A percentile compares a stretch with the other conserved stretches of the same genome.
These are phyloP conservation scores for Heliamphora exappendiculata DNA, from an alignment of 148 eudicot genomes.

Conservation along the genomic window DNA sequence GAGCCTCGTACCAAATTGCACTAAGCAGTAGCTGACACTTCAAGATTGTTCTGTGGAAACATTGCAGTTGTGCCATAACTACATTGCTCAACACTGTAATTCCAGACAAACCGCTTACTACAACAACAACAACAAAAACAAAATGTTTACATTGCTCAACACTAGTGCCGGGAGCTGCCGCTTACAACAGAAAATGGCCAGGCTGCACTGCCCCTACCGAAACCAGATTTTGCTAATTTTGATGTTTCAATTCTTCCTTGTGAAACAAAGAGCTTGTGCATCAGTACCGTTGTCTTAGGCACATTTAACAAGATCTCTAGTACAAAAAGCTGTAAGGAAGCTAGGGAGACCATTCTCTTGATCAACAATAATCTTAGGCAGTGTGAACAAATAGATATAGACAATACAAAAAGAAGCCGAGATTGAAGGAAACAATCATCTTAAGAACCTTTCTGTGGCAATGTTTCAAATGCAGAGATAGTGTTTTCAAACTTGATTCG, in stretches of 20 bases:
- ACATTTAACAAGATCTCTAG: slow-evolving; percentile 1
- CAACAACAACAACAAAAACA: too few relatives aligned
- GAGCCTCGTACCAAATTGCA: too few relatives aligned
- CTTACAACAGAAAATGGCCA: neutral
- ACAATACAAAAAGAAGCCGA: neutral
- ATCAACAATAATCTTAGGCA: neutral
- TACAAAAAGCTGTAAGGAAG: neutral
- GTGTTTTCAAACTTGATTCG: slow-evolving; percentile 91
- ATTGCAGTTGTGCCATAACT: too few relatives aligned
- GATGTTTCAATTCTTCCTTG: neutral
- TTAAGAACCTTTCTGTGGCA: slow-evolving; percentile 79
- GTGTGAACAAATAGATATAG: neutral
- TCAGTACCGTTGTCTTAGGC: neutral
- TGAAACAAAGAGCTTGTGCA: neutral
- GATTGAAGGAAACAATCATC: neutral
- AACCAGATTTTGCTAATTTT: neutral
- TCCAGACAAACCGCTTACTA: too few relatives aligned
- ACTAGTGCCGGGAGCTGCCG: neutral
- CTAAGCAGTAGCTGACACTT: too few relatives aligned
- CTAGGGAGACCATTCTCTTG: too few relatives aligned
- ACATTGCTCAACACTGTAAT: too few relatives aligned
- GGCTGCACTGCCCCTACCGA: neutral
- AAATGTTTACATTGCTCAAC: too few relatives aligned
- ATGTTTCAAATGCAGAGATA: slow-evolving; percentile 91
- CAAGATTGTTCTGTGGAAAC: too few relatives aligned